Conservation (phyloP, 2,329 filamentous ascomycete species). For the Pestalotiopsis fici region DNA sequence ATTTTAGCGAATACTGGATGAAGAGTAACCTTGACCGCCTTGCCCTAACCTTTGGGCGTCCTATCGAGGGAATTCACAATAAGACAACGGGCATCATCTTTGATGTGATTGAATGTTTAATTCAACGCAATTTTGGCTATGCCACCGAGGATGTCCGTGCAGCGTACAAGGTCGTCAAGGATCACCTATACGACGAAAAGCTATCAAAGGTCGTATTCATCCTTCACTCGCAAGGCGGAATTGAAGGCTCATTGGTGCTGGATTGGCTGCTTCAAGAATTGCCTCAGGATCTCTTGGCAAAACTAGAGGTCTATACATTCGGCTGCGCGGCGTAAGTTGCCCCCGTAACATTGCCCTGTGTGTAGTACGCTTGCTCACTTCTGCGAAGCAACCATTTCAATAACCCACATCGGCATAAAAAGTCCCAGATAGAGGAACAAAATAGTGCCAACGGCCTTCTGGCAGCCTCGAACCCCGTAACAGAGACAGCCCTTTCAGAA, state of each 20-base stretch:
- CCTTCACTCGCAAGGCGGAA: constrained; percentile 76
- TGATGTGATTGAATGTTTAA: constrained; percentile 74
- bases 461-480: constrained; percentile 20
- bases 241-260: constrained; percentile 71
- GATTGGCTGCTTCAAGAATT: constrained; percentile 78
- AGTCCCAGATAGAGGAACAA: constrained; percentile 42
- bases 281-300: constrained; percentile 62
- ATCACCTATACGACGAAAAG: constrained; percentile 60
- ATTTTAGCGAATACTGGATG: constrained; percentile 61
- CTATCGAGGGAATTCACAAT: constrained; percentile 74
- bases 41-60: constrained; percentile 71
- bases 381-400: constrained; percentile 68
- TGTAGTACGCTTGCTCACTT: background rate
- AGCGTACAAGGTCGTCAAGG: constrained; percentile 64
- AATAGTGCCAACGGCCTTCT: constrained; percentile 29
- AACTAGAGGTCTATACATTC: constrained; percentile 79
- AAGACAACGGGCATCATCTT: constrained; percentile 73
- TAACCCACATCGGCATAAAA: constrained; percentile 62
- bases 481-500: constrained; percentile 32
- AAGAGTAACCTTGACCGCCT: constrained; percentile 71
- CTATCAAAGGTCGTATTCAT: constrained; percentile 73
- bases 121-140: constrained; percentile 75
- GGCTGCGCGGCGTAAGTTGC: constrained; percentile 61
- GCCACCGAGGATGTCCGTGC: constrained; percentile 67
- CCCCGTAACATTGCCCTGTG: background rate